A percentile compares a stretch with the other conserved stretches of the same genome.
phyloP scores from a whole-genome alignment of 2,329 filamentous ascomycete genomes.

The Amauroascus niger region DNA sequence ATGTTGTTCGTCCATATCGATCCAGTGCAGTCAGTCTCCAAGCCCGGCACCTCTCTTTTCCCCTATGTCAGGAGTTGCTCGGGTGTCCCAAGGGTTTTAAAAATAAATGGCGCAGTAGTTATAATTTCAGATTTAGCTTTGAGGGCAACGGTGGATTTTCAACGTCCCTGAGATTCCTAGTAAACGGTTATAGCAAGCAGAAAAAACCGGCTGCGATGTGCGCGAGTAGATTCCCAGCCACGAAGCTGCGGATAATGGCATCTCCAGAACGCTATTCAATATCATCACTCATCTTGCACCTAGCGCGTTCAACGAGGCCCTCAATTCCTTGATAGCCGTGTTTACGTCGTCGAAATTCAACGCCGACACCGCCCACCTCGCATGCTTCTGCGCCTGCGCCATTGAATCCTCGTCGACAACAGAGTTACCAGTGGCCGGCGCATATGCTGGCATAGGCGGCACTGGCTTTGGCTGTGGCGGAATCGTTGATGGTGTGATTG shows the following conservation, averaged over 20 bases:
- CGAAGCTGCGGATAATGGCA: not conserved
- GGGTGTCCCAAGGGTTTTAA: no score
- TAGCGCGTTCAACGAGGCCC: slow-evolving; percentile 60
- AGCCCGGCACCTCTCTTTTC: no score
- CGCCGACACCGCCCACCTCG: slow-evolving; percentile 92
- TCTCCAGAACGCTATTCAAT: not conserved
- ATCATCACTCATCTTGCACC: slow-evolving; percentile 47
- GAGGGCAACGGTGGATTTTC: no score
- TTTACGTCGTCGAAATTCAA: slow-evolving; percentile 92
- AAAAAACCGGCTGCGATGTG: no score
- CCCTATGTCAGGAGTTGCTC: no score
- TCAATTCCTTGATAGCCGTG: slow-evolving; percentile 78
- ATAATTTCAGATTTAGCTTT: no score
- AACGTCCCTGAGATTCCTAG: no score
- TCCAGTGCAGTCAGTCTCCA: no score
- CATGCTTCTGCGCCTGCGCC: slow-evolving; percentile 80
- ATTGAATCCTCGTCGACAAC: slow-evolving; percentile 61
- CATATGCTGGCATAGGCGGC: slow-evolving; percentile 22
- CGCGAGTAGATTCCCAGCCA: not conserved
- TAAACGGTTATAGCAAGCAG: no score
- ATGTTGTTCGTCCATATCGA: no score
- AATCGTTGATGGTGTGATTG: slow-evolving; percentile 15
- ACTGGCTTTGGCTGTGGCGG: slow-evolving; percentile 26
- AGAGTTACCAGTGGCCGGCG: slow-evolving; percentile 20
- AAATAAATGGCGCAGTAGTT: no score